Conservation (phyloP, 2,329 filamentous ascomycete genomes). For the Pyricularia sp. region DNA sequence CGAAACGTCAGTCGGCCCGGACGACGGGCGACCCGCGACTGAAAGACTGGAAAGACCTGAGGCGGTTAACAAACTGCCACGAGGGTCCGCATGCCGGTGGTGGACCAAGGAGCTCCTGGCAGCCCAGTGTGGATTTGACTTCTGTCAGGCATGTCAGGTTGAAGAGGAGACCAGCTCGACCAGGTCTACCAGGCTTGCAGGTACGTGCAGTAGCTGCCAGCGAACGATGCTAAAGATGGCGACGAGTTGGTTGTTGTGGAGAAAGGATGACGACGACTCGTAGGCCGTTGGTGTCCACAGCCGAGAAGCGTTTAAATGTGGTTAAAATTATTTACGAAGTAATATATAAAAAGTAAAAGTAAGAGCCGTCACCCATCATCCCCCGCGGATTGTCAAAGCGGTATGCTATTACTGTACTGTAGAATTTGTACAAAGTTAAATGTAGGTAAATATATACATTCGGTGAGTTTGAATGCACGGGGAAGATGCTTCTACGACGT, state of each 20-base stretch:
- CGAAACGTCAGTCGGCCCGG: neutral
- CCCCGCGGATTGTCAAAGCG: neutral
- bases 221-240: neutral
- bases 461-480: neutral
- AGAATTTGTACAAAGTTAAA: neutral
- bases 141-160: neutral
- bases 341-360: neutral
- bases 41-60: neutral
- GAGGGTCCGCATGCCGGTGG: neutral
- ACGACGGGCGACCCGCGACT: neutral
- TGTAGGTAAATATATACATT: neutral
- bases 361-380: neutral
- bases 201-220: neutral
- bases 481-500: neutral
- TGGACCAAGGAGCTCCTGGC: neutral
- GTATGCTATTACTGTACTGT: too few species aligned
- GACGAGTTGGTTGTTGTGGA: neutral
- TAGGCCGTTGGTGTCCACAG: neutral
- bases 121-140: neutral
- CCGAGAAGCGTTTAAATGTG: neutral
- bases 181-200: too few species aligned
- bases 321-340: neutral
- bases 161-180: neutral
- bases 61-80: neutral
- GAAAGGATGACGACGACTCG: neutral